A percentile compares a stretch with the other conserved stretches of the same genome.
These are phyloP conservation scores for Tilletia walkeri DNA, from an alignment of 1,284 basidiomycete species.

Conservation along the genomic window DNA sequence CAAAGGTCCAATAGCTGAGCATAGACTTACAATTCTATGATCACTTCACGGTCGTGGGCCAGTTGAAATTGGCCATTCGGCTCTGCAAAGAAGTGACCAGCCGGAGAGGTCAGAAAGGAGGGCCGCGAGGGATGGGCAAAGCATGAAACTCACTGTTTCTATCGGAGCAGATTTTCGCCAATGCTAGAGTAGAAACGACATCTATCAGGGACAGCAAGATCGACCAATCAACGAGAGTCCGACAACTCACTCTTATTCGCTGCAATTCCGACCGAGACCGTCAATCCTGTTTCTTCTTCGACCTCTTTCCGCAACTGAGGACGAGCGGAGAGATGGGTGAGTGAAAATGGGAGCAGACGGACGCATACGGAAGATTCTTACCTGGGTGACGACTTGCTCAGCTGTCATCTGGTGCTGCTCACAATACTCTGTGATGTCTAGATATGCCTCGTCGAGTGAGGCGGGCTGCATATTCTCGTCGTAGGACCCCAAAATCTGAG, in stretches of 20 bases:
- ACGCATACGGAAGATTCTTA: slow-evolving; percentile 59
- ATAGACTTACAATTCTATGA: slow-evolving; percentile 33
- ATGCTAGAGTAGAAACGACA: neutral
- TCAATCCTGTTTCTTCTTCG: slow-evolving; percentile 62
- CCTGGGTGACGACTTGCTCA: slow-evolving; percentile 72
- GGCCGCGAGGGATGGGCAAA: neutral
- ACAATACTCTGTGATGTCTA: slow-evolving; percentile 75
- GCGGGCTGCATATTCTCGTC: slow-evolving; percentile 77
- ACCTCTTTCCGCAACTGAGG: slow-evolving; percentile 38
- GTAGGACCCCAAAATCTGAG: slow-evolving; percentile 66
- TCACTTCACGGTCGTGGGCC: slow-evolving; percentile 33
- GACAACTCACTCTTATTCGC: slow-evolving; percentile 62
- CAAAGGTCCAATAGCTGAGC: neutral
- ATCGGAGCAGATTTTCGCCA: slow-evolving; percentile 82
- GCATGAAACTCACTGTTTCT: slow-evolving; percentile 56
- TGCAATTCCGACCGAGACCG: slow-evolving; percentile 75
- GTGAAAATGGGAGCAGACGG: too few species aligned
- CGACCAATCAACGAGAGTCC: neutral
- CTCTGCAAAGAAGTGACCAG: slow-evolving; percentile 17
- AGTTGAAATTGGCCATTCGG: slow-evolving; percentile 49
- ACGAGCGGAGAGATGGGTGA: too few species aligned
- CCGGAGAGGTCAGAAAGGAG: neutral
- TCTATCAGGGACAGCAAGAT: neutral
- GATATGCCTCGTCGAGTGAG: slow-evolving; percentile 83
- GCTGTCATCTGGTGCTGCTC: slow-evolving; percentile 66